These are phyloP conservation scores for Pseudognaphalium luteoalbum DNA, from an alignment of 129 eudicot genomes.

Conservation along the genomic window DNA sequence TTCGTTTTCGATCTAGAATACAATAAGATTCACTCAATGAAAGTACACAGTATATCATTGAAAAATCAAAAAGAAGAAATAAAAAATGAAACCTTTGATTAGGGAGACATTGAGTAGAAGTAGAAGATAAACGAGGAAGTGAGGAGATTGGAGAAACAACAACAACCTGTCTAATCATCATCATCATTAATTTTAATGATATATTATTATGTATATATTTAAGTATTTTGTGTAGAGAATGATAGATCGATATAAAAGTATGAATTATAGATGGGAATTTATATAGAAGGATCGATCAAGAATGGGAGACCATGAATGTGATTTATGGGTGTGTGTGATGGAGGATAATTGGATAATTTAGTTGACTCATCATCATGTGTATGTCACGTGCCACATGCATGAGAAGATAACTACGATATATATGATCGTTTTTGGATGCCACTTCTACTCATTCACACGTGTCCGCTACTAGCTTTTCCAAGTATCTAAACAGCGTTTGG, in stretches of 20 bases:
- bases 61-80: not conserved
- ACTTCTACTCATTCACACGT: not conserved
- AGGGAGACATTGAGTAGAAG: conserved; percentile 21
- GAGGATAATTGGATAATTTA: conserved; percentile 7
- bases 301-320: conserved; percentile 30
- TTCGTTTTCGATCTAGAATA: conserved; percentile 12
- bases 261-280: conserved; percentile 1
- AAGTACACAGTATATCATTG: no score
- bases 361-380: not conserved
- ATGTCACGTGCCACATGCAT: not conserved
- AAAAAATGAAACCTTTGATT: conserved; percentile 13
- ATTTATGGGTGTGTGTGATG: conserved; percentile 10
- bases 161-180: conserved; percentile 20
- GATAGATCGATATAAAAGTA: not conserved
- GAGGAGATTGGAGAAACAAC: conserved; percentile 29
- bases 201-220: not conserved
- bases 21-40: not conserved
- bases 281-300: not conserved
- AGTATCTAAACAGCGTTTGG: no score
- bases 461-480: not conserved
- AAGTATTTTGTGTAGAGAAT: not conserved
- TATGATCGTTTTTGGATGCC: not conserved
- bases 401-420: not conserved
- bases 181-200: not conserved
- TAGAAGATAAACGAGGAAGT: conserved; percentile 10